phyloP scores from a whole-genome alignment of 148 eudicot genomes.

The Limonium bicolor region DNA sequence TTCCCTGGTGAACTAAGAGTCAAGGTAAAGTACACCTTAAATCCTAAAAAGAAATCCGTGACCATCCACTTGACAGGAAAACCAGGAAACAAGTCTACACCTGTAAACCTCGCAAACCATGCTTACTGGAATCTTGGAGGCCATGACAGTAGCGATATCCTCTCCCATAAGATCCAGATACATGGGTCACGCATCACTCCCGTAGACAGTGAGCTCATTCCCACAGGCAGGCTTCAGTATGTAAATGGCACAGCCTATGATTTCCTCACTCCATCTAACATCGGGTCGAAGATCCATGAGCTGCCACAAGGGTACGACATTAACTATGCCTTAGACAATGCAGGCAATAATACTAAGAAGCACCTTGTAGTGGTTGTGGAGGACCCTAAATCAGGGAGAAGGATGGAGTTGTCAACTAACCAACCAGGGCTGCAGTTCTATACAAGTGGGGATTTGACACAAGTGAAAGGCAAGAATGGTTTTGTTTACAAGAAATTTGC shows the following conservation, averaged over 20 bases:
- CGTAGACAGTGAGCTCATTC: background rate
- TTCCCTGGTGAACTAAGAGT: background rate
- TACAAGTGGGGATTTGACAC: conserved; percentile 5
- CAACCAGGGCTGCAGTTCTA: conserved; percentile 4
- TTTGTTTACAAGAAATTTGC: conserved; percentile 30
- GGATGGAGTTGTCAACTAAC: conserved; percentile 3
- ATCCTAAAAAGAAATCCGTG: background rate
- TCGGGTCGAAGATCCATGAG: background rate
- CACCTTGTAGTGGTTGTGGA: background rate
- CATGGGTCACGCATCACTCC: background rate
- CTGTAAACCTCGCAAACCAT: conserved; percentile 5
- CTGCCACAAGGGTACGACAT: conserved; percentile 3
- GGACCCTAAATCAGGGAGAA: background rate
- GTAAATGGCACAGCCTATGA: background rate
- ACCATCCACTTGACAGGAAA: background rate
- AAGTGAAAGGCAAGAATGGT: conserved; percentile 55
- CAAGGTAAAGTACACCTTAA: background rate
- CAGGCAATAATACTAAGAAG: background rate
- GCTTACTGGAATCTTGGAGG: conserved; percentile 6
- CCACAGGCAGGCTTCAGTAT: background rate
- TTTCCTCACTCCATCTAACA: background rate
- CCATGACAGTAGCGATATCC: background rate
- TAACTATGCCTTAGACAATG: background rate
- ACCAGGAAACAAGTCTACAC: background rate
- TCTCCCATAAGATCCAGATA: conserved; percentile 1